Percentiles rank a stretch among this genome's conserved stretches.
phyloP scores from a whole-genome alignment of 345 rosid genomes.

The Rhizophora apiculata region DNA sequence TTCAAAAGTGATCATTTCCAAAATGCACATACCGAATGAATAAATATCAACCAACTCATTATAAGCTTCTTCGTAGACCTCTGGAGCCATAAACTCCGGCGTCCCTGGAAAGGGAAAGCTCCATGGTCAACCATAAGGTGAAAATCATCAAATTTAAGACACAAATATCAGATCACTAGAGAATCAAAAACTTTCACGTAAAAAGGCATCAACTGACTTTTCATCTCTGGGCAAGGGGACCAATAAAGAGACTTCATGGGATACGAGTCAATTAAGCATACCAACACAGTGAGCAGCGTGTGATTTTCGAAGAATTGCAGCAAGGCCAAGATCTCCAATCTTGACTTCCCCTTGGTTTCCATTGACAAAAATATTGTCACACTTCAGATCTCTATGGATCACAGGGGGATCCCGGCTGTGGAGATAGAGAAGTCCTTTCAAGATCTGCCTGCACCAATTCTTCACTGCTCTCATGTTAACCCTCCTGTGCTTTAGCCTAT shows the following conservation, averaged over 20 bases:
- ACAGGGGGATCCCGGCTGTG: constrained; percentile 89
- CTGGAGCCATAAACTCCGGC: constrained; percentile 99
- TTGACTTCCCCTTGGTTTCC: constrained; percentile 98
- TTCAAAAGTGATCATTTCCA: constrained; percentile 97
- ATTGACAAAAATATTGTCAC: constrained; percentile 89
- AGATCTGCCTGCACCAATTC: constrained; percentile 97
- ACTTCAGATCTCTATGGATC: constrained; percentile 95
- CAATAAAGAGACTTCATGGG: not conserved
- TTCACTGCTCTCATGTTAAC: constrained; percentile 91
- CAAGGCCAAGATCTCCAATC: constrained; percentile 97
- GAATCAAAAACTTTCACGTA: not conserved
- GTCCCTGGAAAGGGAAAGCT: constrained; percentile 58
- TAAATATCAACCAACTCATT: constrained; percentile 96
- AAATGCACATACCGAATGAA: constrained; percentile 95
- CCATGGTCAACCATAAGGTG: constrained; percentile 1
- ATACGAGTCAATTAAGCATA: constrained; percentile 29
- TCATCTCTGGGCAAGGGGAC: constrained; percentile 1
- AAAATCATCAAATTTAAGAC: constrained; percentile 4
- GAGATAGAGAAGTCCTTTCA: constrained; percentile 78
- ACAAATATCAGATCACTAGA: not conserved
- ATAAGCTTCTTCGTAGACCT: constrained; percentile 92
- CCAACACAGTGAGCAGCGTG: constrained; percentile 96
- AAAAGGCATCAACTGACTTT: not conserved
- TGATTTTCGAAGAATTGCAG: constrained; percentile 77
- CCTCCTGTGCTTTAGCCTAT: constrained; percentile 80